A percentile compares a stretch with the other conserved stretches of the same genome.
phyloP scores from a whole-genome alignment of 495 filamentous ascomycete genomes.

The Aeminium ludgeri region DNA sequence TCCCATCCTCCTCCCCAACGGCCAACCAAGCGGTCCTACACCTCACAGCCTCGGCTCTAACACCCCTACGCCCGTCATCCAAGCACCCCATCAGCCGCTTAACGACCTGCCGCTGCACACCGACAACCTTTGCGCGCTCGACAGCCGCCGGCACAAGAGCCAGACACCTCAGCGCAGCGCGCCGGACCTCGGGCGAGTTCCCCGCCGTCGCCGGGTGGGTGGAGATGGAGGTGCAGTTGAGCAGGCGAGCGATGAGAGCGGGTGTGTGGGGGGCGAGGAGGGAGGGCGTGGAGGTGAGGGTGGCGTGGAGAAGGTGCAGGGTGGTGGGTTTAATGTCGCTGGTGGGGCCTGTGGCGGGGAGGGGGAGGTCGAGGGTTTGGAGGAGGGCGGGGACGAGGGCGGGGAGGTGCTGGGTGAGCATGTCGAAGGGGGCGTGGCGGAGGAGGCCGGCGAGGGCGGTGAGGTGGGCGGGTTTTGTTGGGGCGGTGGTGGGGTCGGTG shows the following conservation, averaged over 20 bases:
- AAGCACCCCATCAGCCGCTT: conserved; percentile 35
- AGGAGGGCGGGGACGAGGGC: conserved; percentile 50
- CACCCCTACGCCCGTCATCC: conserved; percentile 52
- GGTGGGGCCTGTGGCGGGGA: conserved; percentile 21
- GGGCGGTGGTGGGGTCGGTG: conserved; percentile 33
- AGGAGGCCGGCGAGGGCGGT: conserved; percentile 51
- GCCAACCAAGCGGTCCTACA: conserved; percentile 50
- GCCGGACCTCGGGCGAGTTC: conserved; percentile 32
- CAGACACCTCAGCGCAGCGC: conserved; percentile 39
- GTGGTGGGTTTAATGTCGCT: conserved; percentile 44
- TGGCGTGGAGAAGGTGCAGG: conserved; percentile 41
- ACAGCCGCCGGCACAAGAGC: conserved; percentile 33
- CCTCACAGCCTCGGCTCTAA: conserved; percentile 52
- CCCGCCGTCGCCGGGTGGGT: conserved; percentile 1
- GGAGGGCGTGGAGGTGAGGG: conserved; percentile 41
- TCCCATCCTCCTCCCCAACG: conserved; percentile 45
- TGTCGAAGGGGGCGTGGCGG: conserved; percentile 38
- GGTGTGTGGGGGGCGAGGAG: conserved; percentile 41
- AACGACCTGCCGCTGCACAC: conserved; percentile 40
- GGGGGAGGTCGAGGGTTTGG: conserved; percentile 47
- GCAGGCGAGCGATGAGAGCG: conserved; percentile 41
- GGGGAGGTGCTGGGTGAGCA: conserved; percentile 43
- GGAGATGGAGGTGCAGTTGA: conserved; percentile 29
- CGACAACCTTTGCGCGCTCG: conserved; percentile 33
- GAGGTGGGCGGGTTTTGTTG: conserved; percentile 44